phyloP scores from a whole-genome alignment of 306 rosid species.

The Cucumis melo region DNA sequence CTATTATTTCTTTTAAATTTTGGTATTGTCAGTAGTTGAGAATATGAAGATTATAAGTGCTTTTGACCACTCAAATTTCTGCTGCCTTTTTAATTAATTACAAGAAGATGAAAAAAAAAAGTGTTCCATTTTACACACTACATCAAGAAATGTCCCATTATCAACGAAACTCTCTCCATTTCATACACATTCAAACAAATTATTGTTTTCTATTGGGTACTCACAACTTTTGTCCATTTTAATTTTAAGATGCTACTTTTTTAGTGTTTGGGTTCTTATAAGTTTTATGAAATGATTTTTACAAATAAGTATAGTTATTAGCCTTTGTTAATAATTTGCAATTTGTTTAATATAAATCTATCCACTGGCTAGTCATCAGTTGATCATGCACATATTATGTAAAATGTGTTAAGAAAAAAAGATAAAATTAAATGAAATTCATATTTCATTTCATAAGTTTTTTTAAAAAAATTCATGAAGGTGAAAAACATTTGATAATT shows the following conservation, averaged over 20 bases:
- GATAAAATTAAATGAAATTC: too few relatives aligned
- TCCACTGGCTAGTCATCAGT: too few relatives aligned
- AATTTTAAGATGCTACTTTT: not conserved
- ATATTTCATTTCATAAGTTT: too few relatives aligned
- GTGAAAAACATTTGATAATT: too few relatives aligned
- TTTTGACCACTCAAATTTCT: not conserved
- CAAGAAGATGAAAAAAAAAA: not conserved
- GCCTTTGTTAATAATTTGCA: not conserved
- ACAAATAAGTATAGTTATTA: not conserved
- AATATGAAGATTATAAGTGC: constrained; percentile 6
- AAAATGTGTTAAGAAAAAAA: too few relatives aligned
- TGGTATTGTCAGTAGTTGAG: constrained; percentile 9
- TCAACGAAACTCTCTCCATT: not conserved
- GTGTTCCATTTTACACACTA: not conserved
- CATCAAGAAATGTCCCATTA: not conserved
- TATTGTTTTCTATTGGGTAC: not conserved
- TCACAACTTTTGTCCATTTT: not conserved
- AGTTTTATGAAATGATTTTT: not conserved
- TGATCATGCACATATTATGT: too few relatives aligned
- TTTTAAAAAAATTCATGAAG: too few relatives aligned
- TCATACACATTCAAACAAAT: not conserved
- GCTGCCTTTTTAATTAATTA: not conserved
- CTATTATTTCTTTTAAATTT: not conserved
- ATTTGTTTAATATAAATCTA: not conserved
- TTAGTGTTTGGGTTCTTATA: not conserved